Evolutionary conservation across 2,329 filamentous ascomycete species (phyloP), one percentile per base, ranked within the genome.

Genomic region (Pseudogymnoascus sp.): DNA sequence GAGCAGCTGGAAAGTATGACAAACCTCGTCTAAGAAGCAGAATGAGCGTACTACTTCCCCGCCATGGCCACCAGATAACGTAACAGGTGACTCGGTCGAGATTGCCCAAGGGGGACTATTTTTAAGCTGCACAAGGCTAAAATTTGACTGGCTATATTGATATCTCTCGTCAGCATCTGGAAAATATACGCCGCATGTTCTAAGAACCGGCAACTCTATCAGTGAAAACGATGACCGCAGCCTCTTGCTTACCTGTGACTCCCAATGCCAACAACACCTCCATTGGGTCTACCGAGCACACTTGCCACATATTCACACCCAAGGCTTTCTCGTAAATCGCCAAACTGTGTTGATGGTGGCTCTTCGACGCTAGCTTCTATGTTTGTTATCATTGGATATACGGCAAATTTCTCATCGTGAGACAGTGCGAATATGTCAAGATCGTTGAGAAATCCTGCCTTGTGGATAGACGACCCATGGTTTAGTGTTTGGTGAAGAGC

Each of bases 401-500:
- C 81, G 16, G 88, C 87, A 67, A 92, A 83, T 65, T 85, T 86
- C 78, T 95, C 90, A 73, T 93, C 90, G 65, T 92, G 89, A 0
- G 88, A 90, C 8, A 93, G 77, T 3, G 88, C 89, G 67, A 86
- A 91, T 34, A 92, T 83, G 71, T 89, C 83, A 4, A 81, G 82
- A 14, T 79, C 75, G 63, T 79, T 84, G 63, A 93, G 78, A 76
- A 92, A 93, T 4, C 86, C 88, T 13, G 90, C 86, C 68, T 85
- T 88, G 74, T 92, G 89, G 67, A 93, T 84, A 0, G 89, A 90
- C 36, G 87, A 85, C 39, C 84, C 82, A 72, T 90, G 89, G 75
- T 93, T 93, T 73, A 93, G 86, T 11, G 91, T 90, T 75, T 92
- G 89, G 65, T 89, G 79, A 19, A 92, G 79, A 0, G 90, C 86